These are phyloP conservation scores for Elaeagnus macrophylla DNA, from an alignment of 306 rosid species.

Conservation along the genomic window DNA sequence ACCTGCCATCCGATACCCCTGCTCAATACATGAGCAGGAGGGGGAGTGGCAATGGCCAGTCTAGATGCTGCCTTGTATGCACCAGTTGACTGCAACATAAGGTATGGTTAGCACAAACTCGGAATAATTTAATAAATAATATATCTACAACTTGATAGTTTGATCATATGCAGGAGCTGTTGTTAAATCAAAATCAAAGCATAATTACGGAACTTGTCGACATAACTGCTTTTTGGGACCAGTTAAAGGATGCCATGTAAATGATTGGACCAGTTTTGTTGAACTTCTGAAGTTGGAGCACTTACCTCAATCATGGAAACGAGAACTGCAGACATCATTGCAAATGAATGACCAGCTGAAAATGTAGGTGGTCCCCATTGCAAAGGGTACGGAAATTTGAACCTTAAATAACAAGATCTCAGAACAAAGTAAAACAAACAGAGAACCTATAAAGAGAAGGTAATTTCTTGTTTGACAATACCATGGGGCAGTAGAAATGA, in stretches of 20 bases:
- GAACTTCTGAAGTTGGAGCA: background rate
- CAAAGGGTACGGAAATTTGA: constrained; percentile 89
- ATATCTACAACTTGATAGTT: background rate
- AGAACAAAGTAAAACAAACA: constrained; percentile 6
- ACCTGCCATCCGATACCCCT: constrained; percentile 99
- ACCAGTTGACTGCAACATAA: constrained; percentile 67
- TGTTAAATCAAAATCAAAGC: too few relatives aligned
- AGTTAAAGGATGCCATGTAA: background rate
- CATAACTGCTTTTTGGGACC: background rate
- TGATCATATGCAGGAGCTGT: constrained; percentile 2
- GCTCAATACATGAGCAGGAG: constrained; percentile 95
- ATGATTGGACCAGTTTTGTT: background rate
- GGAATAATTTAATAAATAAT: background rate
- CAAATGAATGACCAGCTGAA: constrained; percentile 95
- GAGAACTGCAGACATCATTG: constrained; percentile 89
- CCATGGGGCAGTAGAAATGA: constrained; percentile 93
- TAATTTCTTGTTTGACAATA: constrained; percentile 16
- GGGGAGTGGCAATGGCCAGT: constrained; percentile 93
- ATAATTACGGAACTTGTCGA: background rate
- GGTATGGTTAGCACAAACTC: background rate
- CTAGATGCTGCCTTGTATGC: constrained; percentile 92
- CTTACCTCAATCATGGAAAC: constrained; percentile 97
- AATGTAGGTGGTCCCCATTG: constrained; percentile 99
- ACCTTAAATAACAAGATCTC: constrained; percentile 41
- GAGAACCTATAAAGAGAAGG: background rate